These are phyloP conservation scores for Fusarium sp. DNA, from an alignment of 2,329 filamentous ascomycete species.

Conservation along the genomic window DNA sequence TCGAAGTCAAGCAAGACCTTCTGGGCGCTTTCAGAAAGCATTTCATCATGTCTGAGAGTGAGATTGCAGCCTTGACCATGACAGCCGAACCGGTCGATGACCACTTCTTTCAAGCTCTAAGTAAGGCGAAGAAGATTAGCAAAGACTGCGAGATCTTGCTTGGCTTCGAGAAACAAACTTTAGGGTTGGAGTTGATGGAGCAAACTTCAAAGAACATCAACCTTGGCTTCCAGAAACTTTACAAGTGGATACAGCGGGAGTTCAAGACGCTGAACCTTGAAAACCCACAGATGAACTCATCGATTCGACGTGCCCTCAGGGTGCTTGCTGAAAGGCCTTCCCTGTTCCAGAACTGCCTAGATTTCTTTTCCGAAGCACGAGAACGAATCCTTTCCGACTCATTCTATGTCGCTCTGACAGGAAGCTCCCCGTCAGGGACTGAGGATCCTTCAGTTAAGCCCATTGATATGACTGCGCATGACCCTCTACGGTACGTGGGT, in stretches of 20 bases:
- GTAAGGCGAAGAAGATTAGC: constrained; percentile 86
- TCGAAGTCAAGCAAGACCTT: constrained; percentile 84
- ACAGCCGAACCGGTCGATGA: constrained; percentile 87
- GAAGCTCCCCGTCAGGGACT: constrained; percentile 68
- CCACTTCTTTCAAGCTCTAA: constrained; percentile 81
- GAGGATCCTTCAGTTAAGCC: constrained; percentile 79
- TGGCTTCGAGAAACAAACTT: constrained; percentile 87
- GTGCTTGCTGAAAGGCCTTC: constrained; percentile 90
- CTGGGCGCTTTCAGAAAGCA: constrained; percentile 82
- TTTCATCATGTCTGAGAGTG: constrained; percentile 87
- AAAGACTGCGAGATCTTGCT: constrained; percentile 90
- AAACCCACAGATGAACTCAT: constrained; percentile 89
- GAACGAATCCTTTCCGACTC: constrained; percentile 89
- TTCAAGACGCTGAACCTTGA: constrained; percentile 94
- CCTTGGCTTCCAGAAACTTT: constrained; percentile 92
- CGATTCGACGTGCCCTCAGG: constrained; percentile 84
- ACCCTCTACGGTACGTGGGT: constrained; percentile 89
- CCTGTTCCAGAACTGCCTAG: constrained; percentile 92
- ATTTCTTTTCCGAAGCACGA: constrained; percentile 91
- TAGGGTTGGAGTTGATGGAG: constrained; percentile 93
- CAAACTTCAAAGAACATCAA: constrained; percentile 89
- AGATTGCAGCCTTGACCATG: constrained; percentile 80
- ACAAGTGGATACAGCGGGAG: constrained; percentile 93
- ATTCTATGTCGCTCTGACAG: constrained; percentile 90
- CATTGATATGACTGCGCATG: constrained; percentile 93